Base-by-base conservation (phyloP, 768 basidiomycete genomes). In the Sporobolomyces phaffii region DNA sequence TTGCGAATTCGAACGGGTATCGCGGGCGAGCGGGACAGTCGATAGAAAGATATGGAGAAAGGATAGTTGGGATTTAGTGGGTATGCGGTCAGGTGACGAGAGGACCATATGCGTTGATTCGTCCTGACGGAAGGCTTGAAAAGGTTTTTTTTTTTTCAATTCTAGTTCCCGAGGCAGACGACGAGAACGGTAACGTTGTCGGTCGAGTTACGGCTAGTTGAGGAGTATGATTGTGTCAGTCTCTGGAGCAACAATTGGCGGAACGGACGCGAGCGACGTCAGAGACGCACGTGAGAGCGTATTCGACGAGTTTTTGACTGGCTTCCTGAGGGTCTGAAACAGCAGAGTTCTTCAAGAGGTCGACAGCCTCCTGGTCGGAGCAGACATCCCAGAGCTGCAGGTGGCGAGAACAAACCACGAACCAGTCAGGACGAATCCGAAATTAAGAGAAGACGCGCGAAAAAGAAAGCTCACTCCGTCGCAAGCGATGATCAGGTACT, bases 381-480 rank as follows among this genome's bases (percentile, higher is more conserved):
- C 86, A 83, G 24, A 99, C 90, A 78, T 99, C 96, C 96, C 96
- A 99, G 2, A 99, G 83, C 94, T 98, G 70, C n/a, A n/a, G n/a
- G n/a, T 43, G 38, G 60, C 20, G 40, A 24, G 0, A 34, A 5
- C 28, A 43, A 41, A 8, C 31, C 26, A 31, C 4, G 6, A 14
- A 29, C 14, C 4, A 48, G 11, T 40, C 22, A 54, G 11, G n/a
- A 53, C 10, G 11, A 3, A 44, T 26, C 11, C 28, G 34, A n/a
- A 28, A 0, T 38, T 34, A 15, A 18, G 17, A 34, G 29, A 24
- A 26, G 40, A n/a, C 18, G 28, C 24, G 18, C 0, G 44, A 31
- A 36, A 38, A 15, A 24, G 18, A 20, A 4, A 24, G 83, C 91
- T 73, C 77, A 97, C 94, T 72, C 96, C 96, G 78, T 99, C 96